Percentiles rank a stretch among this genome's conserved stretches.
phyloP scores from a whole-genome alignment of 2,329 filamentous ascomycete genomes.

The Beauveria scarabaeidicola region DNA sequence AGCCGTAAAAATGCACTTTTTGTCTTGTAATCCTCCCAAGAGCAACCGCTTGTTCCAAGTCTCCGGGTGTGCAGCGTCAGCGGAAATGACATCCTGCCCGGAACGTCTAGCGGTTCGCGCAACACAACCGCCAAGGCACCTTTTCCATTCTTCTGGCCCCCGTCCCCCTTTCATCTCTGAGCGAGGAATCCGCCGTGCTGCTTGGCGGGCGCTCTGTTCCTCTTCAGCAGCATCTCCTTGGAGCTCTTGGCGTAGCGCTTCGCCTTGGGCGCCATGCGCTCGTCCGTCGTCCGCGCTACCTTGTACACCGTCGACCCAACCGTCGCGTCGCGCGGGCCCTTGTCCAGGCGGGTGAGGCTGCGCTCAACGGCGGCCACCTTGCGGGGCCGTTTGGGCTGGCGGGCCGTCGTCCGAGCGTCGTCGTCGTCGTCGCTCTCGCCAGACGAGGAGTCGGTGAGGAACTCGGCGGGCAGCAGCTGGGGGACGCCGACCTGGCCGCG shows the following conservation, averaged over 20 bases:
- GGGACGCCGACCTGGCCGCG: constrained; percentile 24
- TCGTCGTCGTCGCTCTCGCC: constrained; percentile 30
- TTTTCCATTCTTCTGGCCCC: not conserved
- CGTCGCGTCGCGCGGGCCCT: constrained; percentile 36
- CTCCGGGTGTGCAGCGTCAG: no score
- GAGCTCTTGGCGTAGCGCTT: constrained; percentile 32
- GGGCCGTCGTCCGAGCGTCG: constrained; percentile 14
- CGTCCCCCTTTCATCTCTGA: not conserved
- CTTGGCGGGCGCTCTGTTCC: constrained; percentile 32
- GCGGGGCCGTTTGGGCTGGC: constrained; percentile 30
- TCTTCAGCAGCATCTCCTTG: constrained; percentile 37
- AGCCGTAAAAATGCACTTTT: not conserved
- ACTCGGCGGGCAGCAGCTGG: constrained; percentile 42
- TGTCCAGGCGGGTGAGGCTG: constrained; percentile 28
- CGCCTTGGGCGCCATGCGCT: constrained; percentile 39
- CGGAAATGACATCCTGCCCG: no score
- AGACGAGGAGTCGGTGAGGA: constrained; percentile 46
- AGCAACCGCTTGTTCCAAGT: no score
- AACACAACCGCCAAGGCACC: no score
- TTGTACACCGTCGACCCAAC: constrained; percentile 48
- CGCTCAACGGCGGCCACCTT: constrained; percentile 34
- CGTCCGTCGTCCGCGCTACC: constrained; percentile 36
- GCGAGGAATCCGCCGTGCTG: constrained; percentile 35
- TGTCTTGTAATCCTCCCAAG: not conserved
- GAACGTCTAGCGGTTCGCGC: no score